Conservation (phyloP, 805 yeast genomes). For the Spathaspora passalidarum region DNA sequence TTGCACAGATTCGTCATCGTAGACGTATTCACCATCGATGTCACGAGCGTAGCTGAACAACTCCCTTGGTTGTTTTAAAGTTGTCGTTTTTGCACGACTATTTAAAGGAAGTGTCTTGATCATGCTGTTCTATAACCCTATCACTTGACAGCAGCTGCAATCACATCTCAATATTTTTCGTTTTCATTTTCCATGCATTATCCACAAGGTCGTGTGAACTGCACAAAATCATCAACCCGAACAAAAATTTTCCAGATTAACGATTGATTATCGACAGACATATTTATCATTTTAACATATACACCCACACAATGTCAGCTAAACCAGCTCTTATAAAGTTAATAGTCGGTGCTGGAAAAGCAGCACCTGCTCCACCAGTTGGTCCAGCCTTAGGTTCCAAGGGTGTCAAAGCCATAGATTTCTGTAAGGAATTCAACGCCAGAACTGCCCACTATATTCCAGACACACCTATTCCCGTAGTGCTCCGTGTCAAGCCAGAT, state of each 20-base stretch:
- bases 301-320: conserved; percentile 6
- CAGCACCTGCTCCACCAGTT: conserved; percentile 98
- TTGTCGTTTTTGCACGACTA: conserved; percentile 58
- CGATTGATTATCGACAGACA: not conserved
- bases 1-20: conserved; percentile 43
- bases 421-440: conserved; percentile 97
- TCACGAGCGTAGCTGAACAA: conserved; percentile 64
- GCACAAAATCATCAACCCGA: too few species aligned
- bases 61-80: conserved; percentile 85
- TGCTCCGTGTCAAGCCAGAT: conserved; percentile 87
- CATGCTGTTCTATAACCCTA: too few species aligned
- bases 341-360: conserved; percentile 95
- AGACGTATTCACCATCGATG: conserved; percentile 41
- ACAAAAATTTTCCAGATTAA: not conserved
- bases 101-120: conserved; percentile 37
- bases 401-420: conserved; percentile 98
- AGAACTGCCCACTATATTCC: conserved; percentile 84
- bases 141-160: too few species aligned
- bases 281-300: too few species aligned
- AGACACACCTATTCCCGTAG: conserved; percentile 87
- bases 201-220: too few species aligned
- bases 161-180: too few species aligned
- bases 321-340: conserved; percentile 78
- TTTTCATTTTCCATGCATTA: too few species aligned
- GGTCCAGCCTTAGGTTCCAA: conserved; percentile 98